phyloP scores from a whole-genome alignment of 176 grass and related monocot genomes.

The Secale cereale region DNA sequence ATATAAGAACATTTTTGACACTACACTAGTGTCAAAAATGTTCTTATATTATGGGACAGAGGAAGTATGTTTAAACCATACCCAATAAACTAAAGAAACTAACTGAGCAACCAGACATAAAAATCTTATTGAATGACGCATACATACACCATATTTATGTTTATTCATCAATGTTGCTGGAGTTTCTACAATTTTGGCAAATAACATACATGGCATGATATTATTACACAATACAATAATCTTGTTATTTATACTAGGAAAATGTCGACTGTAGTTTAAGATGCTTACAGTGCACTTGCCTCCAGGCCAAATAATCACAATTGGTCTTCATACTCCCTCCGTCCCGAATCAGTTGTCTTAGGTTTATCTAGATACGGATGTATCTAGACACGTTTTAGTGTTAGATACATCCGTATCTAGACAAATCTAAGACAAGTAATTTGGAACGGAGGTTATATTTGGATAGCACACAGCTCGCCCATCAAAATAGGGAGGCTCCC shows the following conservation, averaged over 20 bases:
- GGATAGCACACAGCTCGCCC: conserved; percentile 80
- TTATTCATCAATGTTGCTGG: background rate
- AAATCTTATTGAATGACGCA: background rate
- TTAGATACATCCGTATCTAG: too few relatives aligned
- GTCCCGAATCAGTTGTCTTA: too few relatives aligned
- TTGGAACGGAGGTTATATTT: conserved; percentile 2
- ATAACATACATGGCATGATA: background rate
- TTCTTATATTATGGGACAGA: too few relatives aligned
- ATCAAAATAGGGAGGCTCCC: conserved; percentile 72
- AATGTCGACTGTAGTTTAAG: background rate
- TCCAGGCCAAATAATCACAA: conserved; percentile 8
- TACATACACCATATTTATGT: background rate
- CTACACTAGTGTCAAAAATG: too few relatives aligned
- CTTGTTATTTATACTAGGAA: background rate
- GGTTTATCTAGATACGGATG: too few relatives aligned
- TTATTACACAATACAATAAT: background rate
- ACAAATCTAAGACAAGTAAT: too few relatives aligned
- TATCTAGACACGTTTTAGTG: too few relatives aligned
- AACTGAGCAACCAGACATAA: background rate
- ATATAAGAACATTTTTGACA: too few relatives aligned
- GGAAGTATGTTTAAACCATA: too few relatives aligned
- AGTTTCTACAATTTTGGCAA: background rate
- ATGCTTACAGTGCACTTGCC: conserved; percentile 16
- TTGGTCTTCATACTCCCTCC: background rate
- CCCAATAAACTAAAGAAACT: background rate